These are phyloP conservation scores for Metschnikowia matae DNA, from an alignment of 805 yeast genomes.

Conservation along the genomic window DNA sequence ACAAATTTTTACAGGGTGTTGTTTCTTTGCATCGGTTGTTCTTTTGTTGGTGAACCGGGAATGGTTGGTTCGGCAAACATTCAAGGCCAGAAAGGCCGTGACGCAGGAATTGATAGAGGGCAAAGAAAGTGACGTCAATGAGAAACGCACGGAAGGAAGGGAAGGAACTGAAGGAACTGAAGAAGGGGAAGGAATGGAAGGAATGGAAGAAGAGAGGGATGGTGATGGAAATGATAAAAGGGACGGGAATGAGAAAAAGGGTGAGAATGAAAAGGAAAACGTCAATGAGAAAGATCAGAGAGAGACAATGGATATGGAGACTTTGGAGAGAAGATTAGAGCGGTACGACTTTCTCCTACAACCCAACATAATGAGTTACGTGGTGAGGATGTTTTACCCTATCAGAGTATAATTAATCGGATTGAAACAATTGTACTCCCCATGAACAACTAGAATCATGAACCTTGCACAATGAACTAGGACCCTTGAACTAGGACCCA, in stretches of 20 bases:
- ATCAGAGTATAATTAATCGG: conserved; percentile 8
- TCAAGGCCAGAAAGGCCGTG: conserved; percentile 6
- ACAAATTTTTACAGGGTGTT: conserved; percentile 56
- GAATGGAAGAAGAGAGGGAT: neutral
- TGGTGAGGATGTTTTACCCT: conserved; percentile 16
- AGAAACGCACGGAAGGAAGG: neutral
- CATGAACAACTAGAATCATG: no score
- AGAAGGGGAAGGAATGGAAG: neutral
- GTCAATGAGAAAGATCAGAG: neutral
- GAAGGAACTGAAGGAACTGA: neutral
- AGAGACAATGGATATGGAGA: conserved; percentile 4
- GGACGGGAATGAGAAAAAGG: neutral
- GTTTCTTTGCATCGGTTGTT: conserved; percentile 41
- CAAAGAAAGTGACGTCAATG: neutral
- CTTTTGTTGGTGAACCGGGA: conserved; percentile 49
- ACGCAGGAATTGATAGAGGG: conserved; percentile 7
- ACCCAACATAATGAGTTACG: conserved; percentile 1
- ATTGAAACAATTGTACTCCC: no score
- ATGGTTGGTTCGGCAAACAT: conserved; percentile 35
- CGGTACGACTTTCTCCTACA: conserved; percentile 13
- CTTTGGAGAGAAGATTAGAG: conserved; percentile 7
- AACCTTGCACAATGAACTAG: no score
- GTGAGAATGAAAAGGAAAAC: neutral
- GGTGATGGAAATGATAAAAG: neutral
- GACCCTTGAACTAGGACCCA: no score